Percentiles rank a stretch among this genome's conserved stretches.
phyloP scores from a whole-genome alignment of 2,329 filamentous ascomycete species.

The Claviceps pusilla region DNA sequence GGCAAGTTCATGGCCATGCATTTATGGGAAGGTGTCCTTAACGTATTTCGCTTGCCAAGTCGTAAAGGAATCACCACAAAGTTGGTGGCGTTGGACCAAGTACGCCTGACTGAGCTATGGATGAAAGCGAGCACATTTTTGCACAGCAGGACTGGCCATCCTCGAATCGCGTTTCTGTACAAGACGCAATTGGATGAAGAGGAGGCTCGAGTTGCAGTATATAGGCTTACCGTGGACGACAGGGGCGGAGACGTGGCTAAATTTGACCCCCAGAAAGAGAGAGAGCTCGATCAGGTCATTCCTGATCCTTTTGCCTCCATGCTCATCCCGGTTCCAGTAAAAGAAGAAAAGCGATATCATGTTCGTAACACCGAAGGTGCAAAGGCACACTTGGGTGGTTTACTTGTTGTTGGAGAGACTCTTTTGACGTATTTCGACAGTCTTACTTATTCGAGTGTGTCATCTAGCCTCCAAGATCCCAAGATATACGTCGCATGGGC shows the following conservation, averaged over 20 bases:
- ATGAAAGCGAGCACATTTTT: conserved; percentile 43
- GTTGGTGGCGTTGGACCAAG: conserved; percentile 36
- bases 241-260: conserved; percentile 36
- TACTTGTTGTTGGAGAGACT: conserved; percentile 66
- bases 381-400: conserved; percentile 48
- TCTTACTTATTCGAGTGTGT: conserved; percentile 50
- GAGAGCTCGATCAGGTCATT: conserved; percentile 38
- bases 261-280: conserved; percentile 40
- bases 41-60: conserved; percentile 35
- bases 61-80: conserved; percentile 29
- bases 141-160: conserved; percentile 42
- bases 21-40: conserved; percentile 45
- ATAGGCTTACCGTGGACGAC: conserved; percentile 44
- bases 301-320: conserved; percentile 42
- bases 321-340: conserved; percentile 47
- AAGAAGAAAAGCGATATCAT: conserved; percentile 45
- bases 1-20: conserved; percentile 45
- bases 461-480: conserved; percentile 51
- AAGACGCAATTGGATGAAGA: conserved; percentile 36
- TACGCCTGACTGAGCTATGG: conserved; percentile 43
- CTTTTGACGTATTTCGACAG: conserved; percentile 76
- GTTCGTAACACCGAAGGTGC: conserved; percentile 37
- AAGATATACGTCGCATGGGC: conserved; percentile 90
- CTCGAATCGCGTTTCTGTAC: conserved; percentile 43
- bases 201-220: conserved; percentile 42